Evolutionary conservation across 495 filamentous ascomycete genomes (phyloP).

Genomic region (Talaromyces trachyspermus): DNA sequence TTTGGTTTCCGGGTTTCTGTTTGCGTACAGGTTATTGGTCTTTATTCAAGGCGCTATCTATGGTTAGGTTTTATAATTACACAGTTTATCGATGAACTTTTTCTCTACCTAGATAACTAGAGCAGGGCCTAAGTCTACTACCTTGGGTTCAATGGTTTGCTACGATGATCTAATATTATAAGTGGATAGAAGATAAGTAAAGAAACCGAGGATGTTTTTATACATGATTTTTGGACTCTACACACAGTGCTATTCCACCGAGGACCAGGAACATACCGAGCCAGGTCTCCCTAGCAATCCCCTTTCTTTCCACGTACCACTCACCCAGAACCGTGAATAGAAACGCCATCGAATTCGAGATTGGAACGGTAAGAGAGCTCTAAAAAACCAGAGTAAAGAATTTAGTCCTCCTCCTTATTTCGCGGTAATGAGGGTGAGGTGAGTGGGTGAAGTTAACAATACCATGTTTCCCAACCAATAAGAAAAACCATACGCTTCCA

Average conservation of each 20-base stretch:
- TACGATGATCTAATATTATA: background rate
- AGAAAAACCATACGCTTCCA: slow-evolving; percentile 95
- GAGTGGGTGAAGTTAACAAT: slow-evolving; percentile 13
- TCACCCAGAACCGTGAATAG: slow-evolving; percentile 92
- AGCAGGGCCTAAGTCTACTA: too few species aligned
- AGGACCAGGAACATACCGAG: slow-evolving; percentile 77
- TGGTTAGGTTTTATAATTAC: too few species aligned
- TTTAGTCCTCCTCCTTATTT: too few species aligned
- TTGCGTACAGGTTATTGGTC: too few species aligned
- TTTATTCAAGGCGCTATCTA: too few species aligned
- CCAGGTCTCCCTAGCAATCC: slow-evolving; percentile 83
- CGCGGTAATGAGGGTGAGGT: too few species aligned
- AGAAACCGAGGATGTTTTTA: slow-evolving; percentile 1
- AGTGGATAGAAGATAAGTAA: background rate
- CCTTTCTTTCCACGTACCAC: slow-evolving; percentile 89
- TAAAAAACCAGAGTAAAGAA: slow-evolving; percentile 19
- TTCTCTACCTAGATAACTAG: too few species aligned
- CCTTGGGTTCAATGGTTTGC: too few species aligned
- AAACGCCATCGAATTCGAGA: slow-evolving; percentile 90
- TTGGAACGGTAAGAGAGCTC: slow-evolving; percentile 88
- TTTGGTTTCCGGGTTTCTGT: background rate
- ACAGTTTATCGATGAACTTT: too few species aligned
- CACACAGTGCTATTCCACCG: slow-evolving; percentile 80
- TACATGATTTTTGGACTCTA: slow-evolving; percentile 47
- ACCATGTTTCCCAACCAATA: slow-evolving; percentile 90